Percentiles rank a stretch among this genome's conserved stretches.
Conservation (phyloP, 2,329 filamentous ascomycete genomes). For the Diaporthe eres region DNA sequence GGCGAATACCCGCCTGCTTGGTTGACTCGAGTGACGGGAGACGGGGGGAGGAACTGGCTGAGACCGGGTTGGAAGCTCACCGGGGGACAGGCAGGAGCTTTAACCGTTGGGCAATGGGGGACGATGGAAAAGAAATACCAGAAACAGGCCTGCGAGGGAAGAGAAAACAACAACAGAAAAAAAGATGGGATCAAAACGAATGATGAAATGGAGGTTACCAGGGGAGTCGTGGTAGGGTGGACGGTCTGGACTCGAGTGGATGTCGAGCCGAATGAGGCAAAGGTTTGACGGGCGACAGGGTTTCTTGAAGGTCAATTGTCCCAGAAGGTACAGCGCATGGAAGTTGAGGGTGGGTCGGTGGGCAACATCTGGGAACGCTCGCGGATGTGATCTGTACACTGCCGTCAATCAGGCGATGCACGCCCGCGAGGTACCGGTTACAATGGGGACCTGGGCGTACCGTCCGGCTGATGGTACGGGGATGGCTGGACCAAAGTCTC, state of each 20-base stretch:
- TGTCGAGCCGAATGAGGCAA: constrained; percentile 35
- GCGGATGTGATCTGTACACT: constrained; percentile 39
- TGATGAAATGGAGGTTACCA: constrained; percentile 38
- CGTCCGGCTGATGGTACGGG: constrained; percentile 20
- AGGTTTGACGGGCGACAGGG: constrained; percentile 35
- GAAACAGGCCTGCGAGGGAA: constrained; percentile 29
- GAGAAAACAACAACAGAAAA: constrained; percentile 32
- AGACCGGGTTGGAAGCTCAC: constrained; percentile 35
- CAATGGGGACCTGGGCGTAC: constrained; percentile 1
- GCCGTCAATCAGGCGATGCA: constrained; percentile 38
- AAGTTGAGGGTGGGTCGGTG: constrained; percentile 37
- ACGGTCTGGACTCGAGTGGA: constrained; percentile 37
- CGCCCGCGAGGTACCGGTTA: constrained; percentile 23
- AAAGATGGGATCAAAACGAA: constrained; percentile 39
- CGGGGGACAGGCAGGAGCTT: constrained; percentile 35
- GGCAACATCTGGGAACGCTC: constrained; percentile 36
- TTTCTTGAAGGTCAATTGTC: constrained; percentile 34
- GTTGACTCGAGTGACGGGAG: constrained; percentile 32
- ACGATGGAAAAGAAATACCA: constrained; percentile 25
- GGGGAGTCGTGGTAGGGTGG: constrained; percentile 32
- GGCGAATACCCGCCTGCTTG: constrained; percentile 41
- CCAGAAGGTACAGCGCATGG: constrained; percentile 37
- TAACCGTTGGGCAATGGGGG: constrained; percentile 1
- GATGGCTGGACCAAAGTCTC: constrained; percentile 23
- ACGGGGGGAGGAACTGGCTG: constrained; percentile 33